Conservation (phyloP, 1,284 basidiomycete species). For the Wolfiporia cocos region DNA sequence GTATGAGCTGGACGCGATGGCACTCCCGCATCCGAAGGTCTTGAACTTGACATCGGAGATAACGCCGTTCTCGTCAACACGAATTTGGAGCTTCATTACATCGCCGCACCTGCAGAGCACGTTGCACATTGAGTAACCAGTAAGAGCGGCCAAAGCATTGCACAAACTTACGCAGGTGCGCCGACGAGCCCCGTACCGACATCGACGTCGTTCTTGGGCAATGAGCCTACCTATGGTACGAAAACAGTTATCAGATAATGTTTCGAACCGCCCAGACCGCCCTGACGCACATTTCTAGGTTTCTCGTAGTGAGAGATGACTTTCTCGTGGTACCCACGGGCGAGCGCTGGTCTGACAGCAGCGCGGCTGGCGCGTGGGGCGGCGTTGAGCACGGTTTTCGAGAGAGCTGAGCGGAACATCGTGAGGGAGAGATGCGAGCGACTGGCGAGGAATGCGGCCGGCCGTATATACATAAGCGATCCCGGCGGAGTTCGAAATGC, state of each 20-base stretch:
- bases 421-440: constrained; percentile 24
- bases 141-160: constrained; percentile 2
- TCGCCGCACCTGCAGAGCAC: constrained; percentile 63
- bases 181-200: constrained; percentile 98
- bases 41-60: constrained; percentile 99
- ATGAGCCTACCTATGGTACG: constrained; percentile 78
- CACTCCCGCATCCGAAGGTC: constrained; percentile 95
- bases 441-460: constrained; percentile 12
- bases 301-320: constrained; percentile 95
- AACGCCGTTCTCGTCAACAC: constrained; percentile 90
- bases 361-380: constrained; percentile 37
- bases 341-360: constrained; percentile 39
- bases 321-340: constrained; percentile 84
- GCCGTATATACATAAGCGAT: constrained; percentile 9
- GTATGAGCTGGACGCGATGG: constrained; percentile 95
- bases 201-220: constrained; percentile 86
- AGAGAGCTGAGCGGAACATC: constrained; percentile 65
- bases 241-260: constrained; percentile 53
- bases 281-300: constrained; percentile 80
- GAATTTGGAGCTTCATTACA: constrained; percentile 99
- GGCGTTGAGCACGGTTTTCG: constrained; percentile 41
- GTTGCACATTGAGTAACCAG: constrained; percentile 9
- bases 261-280: constrained; percentile 18
- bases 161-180: constrained; percentile 84
- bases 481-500: constrained; percentile 10